Base-by-base conservation (phyloP, 768 basidiomycete genomes). In the Gloeopeniophorella convolvens region DNA sequence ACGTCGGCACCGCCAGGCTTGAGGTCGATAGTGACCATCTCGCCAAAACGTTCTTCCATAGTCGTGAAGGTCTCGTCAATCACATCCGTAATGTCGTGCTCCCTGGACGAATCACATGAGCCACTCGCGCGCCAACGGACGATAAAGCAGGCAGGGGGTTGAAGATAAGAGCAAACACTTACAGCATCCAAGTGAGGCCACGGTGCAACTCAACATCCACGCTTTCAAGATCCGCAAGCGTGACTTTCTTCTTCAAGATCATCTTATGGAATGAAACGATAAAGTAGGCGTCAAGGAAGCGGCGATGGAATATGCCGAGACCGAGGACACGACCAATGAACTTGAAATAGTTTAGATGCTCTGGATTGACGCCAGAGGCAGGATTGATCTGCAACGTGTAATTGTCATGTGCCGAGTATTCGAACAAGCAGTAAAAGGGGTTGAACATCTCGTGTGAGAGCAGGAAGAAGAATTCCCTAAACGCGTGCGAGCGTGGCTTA, bases 361-460 rank as follows among this genome's bases (percentile, higher is more conserved):
- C 96, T 0, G 96, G 96, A 67, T 99, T 99, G 60, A 99, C 91
- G 35, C 90, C 90, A 28, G 93, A 96, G 9, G 92, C 93, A 11
- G 95, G 95, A 70, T 98, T 98, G 69, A 99, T 98, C 69, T 99
- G 96, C 24, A 99, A 84, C 9, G 96, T 98, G 66, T 99, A 99
- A 70, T 99, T 98, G 76, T 98, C 96, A 72, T 97, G 95, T 16
- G 96, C 96, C 1, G 96, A 98, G 69, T 99, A 99, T 71, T 99
- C 96, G 70, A 99, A 99, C 10, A 99, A 75, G 67, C 96, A 98
- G 71, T 99, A 98, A 78, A 99, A 98, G 20, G 96, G 96, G 69
- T 98, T 96, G 77, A 99, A 98, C 96, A 99, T 98, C 70, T 98
- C 96, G 67, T 99, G 96, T 28, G 95, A 98, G 41, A 99, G 78